phyloP scores from a whole-genome alignment of 2,329 filamentous ascomycete species.

The Dothistroma pini region DNA sequence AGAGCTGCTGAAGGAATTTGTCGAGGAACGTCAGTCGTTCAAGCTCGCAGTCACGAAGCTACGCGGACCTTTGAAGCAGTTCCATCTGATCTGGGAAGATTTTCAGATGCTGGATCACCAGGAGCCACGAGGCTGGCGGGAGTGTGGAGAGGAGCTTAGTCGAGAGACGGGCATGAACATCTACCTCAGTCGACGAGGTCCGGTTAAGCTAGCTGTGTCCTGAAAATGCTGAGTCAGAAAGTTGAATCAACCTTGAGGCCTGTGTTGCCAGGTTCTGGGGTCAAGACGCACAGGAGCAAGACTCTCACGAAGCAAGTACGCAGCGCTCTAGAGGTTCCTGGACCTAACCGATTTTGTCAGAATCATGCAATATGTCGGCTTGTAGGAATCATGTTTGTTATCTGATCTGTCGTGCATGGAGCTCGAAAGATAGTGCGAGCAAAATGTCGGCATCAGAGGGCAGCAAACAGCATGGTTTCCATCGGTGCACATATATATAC shows the following conservation, averaged over 20 bases:
- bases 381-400: background rate
- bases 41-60: background rate
- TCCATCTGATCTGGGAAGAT: slow-evolving; percentile 2
- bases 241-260: background rate
- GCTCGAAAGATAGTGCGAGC: background rate
- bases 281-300: too few species aligned
- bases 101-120: background rate
- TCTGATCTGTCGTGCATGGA: background rate
- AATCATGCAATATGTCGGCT: background rate
- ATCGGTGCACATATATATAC: background rate
- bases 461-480: background rate
- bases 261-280: too few species aligned
- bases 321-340: too few species aligned
- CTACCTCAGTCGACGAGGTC: background rate
- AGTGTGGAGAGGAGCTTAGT: background rate
- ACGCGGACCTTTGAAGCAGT: background rate
- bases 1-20: background rate
- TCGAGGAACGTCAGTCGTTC: background rate
- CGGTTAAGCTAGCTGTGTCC: background rate
- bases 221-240: background rate
- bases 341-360: too few species aligned
- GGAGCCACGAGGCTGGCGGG: background rate
- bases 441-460: background rate
- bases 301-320: too few species aligned
- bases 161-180: background rate